Evolutionary conservation across 2,329 filamentous ascomycete genomes (phyloP).

Genomic region (Cordyceps cateniannulata): DNA sequence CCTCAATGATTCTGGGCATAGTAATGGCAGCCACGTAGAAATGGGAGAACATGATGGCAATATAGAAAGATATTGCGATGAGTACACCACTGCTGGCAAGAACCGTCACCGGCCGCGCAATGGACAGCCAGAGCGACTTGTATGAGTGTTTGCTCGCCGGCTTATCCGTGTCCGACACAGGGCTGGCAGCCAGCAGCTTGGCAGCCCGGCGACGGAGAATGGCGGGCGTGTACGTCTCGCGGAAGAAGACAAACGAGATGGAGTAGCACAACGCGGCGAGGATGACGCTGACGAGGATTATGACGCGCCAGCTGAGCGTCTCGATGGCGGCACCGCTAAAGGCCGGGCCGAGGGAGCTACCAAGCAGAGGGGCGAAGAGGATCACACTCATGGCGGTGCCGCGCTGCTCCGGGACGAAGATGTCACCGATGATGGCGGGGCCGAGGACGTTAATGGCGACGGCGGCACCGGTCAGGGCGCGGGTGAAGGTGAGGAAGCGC

Average conservation of each 20-base stretch:
- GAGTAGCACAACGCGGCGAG: slow-evolving; percentile 44
- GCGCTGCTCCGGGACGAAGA: slow-evolving; percentile 50
- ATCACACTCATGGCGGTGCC: slow-evolving; percentile 53
- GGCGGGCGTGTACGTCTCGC: slow-evolving; percentile 53
- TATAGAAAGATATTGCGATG: slow-evolving; percentile 37
- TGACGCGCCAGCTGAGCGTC: slow-evolving; percentile 46
- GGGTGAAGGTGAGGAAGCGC: slow-evolving; percentile 43
- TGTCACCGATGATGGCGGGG: slow-evolving; percentile 58
- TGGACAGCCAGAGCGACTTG: neutral
- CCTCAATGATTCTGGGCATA: slow-evolving; percentile 40
- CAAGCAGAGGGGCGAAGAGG: slow-evolving; percentile 50
- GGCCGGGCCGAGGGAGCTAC: slow-evolving; percentile 50
- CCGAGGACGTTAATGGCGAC: slow-evolving; percentile 59
- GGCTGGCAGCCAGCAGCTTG: slow-evolving; percentile 18
- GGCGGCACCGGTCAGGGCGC: slow-evolving; percentile 54
- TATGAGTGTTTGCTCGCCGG: neutral
- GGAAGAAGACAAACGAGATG: slow-evolving; percentile 43
- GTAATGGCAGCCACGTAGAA: slow-evolving; percentile 48
- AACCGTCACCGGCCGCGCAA: slow-evolving; percentile 37
- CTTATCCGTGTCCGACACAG: neutral
- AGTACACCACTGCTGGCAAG: slow-evolving; percentile 45
- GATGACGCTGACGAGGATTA: slow-evolving; percentile 43
- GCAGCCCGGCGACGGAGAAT: slow-evolving; percentile 39
- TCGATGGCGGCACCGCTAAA: slow-evolving; percentile 50
- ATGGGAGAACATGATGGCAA: slow-evolving; percentile 41